Base-by-base conservation (phyloP, 805 yeast genomes). In the Komagataella kurtzmanii region DNA sequence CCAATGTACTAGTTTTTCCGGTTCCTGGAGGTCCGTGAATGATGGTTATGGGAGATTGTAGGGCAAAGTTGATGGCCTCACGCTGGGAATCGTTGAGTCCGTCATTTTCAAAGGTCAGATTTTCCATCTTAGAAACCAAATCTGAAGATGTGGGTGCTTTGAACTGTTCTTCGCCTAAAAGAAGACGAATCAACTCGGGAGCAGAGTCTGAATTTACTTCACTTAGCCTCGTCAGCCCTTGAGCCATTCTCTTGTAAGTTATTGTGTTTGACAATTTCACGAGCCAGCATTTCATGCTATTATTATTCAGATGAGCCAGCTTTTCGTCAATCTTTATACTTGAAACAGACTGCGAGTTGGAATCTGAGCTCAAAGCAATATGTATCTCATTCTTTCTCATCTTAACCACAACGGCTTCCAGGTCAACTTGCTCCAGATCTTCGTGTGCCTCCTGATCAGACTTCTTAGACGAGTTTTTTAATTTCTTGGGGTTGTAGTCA, bases 11-110 rank as follows among this genome's bases (percentile, higher is more conserved):
- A 0, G 98, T 91, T 61, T 84, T 84, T 8, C 91, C 91, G 0
- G 91, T 84, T 3, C 91, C 91, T 0, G 90, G 90, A 0, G 91
- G 91, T 0, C 91, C 91, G 60, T 85, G 91, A 6, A 85, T 75
- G 7, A 85, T 75, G 3, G 76, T 62, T 17, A 77, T 45, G 64
- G 73, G 65, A 14, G 80, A 76, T 54, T 80, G 79, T 14, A 88
- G 50, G 1, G 95, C 75, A 64, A 85, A 85, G 10, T 69, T 65
- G 7, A 90, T 81, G 0, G 98, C 97, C 2, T 71, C 61, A 48
- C 72, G 73, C 61, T 91, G 99, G 0, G 96, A 84, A 0, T 66
- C 69, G 58, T 88, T 88, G 30, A 88, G 64, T 1, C 64, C 58
- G 0, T 57, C 50, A 59, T 81, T 78, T 50, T 71, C 63, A 55